Percentiles rank a stretch among this genome's conserved stretches.
Evolutionary conservation across 2,329 filamentous ascomycete genomes (phyloP).

Genomic region (Fusarium fujikuroi): DNA sequence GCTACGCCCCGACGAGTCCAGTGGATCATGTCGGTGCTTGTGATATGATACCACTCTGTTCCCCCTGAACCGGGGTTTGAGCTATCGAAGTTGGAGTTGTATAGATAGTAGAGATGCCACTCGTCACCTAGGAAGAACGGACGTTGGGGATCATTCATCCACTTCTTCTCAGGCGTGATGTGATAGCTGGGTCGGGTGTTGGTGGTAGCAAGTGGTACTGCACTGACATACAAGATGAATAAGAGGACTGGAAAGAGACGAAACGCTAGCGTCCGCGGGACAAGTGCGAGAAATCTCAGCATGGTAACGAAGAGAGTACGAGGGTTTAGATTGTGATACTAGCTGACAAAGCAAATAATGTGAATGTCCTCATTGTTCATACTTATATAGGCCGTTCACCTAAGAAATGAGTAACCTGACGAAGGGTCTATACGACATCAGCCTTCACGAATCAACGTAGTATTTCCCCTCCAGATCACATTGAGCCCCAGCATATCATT

Average conservation of each 20-base stretch:
- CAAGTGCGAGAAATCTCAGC: too few relatives aligned
- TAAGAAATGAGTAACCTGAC: too few relatives aligned
- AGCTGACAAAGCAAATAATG: fast-evolving
- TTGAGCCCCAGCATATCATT: neutral
- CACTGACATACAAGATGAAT: neutral
- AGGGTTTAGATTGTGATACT: neutral
- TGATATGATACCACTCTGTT: neutral
- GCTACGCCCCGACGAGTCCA: neutral
- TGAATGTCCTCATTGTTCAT: neutral
- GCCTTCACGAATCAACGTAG: neutral
- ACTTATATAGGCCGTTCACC: neutral
- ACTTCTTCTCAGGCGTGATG: neutral
- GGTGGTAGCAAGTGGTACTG: neutral
- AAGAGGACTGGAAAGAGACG: neutral
- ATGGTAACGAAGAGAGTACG: neutral
- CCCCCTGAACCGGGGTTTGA: neutral
- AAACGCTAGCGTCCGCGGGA: neutral
- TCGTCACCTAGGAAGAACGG: neutral
- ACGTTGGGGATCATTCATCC: conserved; percentile 7
- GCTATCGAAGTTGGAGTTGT: neutral
- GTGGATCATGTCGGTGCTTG: neutral
- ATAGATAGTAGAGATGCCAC: conserved; percentile 1
- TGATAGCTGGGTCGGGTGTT: neutral
- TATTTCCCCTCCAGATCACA: fast-evolving
- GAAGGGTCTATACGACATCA: too few relatives aligned